Evolutionary conservation across 495 filamentous ascomycete genomes (phyloP).

Genomic region (Podospora conica): DNA sequence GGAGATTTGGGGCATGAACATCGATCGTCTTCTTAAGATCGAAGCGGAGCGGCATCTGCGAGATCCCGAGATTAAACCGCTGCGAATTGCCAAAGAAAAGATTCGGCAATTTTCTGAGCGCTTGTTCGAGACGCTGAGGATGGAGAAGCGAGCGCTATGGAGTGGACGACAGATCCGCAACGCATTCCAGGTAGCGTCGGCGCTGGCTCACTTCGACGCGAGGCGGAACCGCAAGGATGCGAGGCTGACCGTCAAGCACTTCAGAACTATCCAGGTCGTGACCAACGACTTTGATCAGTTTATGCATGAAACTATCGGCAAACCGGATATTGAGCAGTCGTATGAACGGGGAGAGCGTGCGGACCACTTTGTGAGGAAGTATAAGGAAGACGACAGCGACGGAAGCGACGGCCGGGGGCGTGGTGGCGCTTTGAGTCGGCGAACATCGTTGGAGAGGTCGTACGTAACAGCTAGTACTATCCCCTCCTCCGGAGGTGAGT

Average conservation of each 20-base stretch:
- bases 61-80: slow-evolving; percentile 26
- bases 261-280: slow-evolving; percentile 14
- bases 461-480: background rate
- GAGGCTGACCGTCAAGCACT: slow-evolving; percentile 13
- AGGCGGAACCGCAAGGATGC: slow-evolving; percentile 1
- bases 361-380: slow-evolving; percentile 4
- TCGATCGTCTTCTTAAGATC: slow-evolving; percentile 18
- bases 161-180: slow-evolving; percentile 45
- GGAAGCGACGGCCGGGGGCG: background rate
- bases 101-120: slow-evolving; percentile 14
- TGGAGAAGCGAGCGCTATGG: slow-evolving; percentile 45
- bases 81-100: slow-evolving; percentile 11
- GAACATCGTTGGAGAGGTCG: background rate
- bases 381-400: background rate
- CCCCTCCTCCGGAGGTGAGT: background rate
- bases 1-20: slow-evolving; percentile 31
- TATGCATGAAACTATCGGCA: slow-evolving; percentile 13
- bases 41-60: background rate
- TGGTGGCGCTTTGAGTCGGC: background rate
- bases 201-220: slow-evolving; percentile 51
- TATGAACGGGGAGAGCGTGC: slow-evolving; percentile 15
- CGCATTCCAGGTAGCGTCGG: slow-evolving; percentile 36
- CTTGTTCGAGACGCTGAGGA: slow-evolving; percentile 1
- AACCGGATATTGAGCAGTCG: slow-evolving; percentile 8
- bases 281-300: slow-evolving; percentile 17